A percentile compares a stretch with the other conserved stretches of the same genome.
These are phyloP conservation scores for Isoetes engelmannii DNA, from an alignment of 83 land plant genomes.

Conservation along the genomic window DNA sequence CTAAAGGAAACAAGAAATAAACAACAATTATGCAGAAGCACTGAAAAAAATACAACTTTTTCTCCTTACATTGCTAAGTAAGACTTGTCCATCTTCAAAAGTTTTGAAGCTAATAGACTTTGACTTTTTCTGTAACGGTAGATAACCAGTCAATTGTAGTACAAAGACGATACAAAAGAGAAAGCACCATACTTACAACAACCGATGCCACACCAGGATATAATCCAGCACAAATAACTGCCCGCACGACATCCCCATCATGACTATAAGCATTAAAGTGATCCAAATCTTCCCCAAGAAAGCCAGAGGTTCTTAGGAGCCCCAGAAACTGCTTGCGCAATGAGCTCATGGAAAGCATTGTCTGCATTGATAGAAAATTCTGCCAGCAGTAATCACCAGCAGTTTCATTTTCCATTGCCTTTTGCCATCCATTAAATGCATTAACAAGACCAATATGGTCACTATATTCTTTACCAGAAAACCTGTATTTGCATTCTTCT, in stretches of 20 bases:
- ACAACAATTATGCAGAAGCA: not conserved
- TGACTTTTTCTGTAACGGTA: slow-evolving; percentile 48
- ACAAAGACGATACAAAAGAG: not conserved
- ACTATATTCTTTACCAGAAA: slow-evolving; percentile 61
- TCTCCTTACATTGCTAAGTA: slow-evolving; percentile 32
- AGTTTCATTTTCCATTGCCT: slow-evolving; percentile 46
- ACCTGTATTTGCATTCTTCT: slow-evolving; percentile 73
- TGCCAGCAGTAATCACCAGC: slow-evolving; percentile 89
- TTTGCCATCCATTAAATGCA: slow-evolving; percentile 91
- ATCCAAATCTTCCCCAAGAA: slow-evolving; percentile 42
- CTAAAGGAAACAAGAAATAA: no score
- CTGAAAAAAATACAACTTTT: slow-evolving; percentile 4
- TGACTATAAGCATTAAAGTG: slow-evolving; percentile 49
- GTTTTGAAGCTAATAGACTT: slow-evolving; percentile 69
- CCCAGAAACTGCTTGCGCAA: slow-evolving; percentile 63
- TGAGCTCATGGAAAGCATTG: slow-evolving; percentile 82
- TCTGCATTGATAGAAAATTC: slow-evolving; percentile 83
- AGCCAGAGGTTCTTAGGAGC: slow-evolving; percentile 67
- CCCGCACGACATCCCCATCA: slow-evolving; percentile 60
- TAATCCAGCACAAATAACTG: slow-evolving; percentile 78
- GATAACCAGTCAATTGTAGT: not conserved
- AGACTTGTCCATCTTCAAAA: slow-evolving; percentile 83
- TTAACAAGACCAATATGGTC: slow-evolving; percentile 91
- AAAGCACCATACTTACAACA: slow-evolving; percentile 44
- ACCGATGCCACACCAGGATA: slow-evolving; percentile 86